phyloP scores from a whole-genome alignment of 2,329 filamentous ascomycete species.

The Apiospora marii region DNA sequence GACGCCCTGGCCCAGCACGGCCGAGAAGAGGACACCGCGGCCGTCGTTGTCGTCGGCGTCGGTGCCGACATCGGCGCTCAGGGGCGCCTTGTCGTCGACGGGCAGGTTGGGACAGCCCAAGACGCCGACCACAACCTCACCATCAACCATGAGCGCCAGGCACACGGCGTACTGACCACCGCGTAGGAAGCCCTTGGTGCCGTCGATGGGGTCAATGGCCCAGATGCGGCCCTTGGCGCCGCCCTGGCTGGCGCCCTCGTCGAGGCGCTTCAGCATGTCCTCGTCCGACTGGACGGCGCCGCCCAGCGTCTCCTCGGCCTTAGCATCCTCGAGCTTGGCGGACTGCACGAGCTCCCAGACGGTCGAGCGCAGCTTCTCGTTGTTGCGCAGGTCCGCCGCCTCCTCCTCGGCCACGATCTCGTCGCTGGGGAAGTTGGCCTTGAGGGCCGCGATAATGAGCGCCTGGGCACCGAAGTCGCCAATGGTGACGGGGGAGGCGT shows the following conservation, averaged over 20 bases:
- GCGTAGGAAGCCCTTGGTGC: constrained; percentile 95
- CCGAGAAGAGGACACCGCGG: constrained; percentile 88
- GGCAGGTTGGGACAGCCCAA: constrained; percentile 96
- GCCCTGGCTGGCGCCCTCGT: constrained; percentile 73
- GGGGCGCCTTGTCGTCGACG: constrained; percentile 76
- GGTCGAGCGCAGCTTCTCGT: constrained; percentile 72
- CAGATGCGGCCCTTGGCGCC: constrained; percentile 82
- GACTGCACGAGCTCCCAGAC: constrained; percentile 86
- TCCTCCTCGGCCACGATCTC: constrained; percentile 97
- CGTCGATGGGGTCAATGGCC: constrained; percentile 97
- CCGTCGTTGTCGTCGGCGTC: constrained; percentile 78
- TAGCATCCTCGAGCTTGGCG: constrained; percentile 71
- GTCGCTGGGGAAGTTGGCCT: constrained; percentile 88
- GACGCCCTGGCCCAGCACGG: constrained; percentile 80
- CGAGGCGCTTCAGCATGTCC: constrained; percentile 72
- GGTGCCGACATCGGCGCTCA: constrained; percentile 76
- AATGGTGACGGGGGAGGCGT: constrained; percentile 96
- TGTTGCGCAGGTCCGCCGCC: constrained; percentile 77
- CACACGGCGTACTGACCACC: constrained; percentile 98
- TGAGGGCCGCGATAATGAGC: constrained; percentile 90
- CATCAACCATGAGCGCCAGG: constrained; percentile 89
- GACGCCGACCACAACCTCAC: constrained; percentile 91
- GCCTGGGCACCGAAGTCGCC: constrained; percentile 98
- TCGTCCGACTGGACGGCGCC: constrained; percentile 72
- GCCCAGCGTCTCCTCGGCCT: constrained; percentile 73